A percentile compares a stretch with the other conserved stretches of the same genome.
These are phyloP conservation scores for Thelephora aurantiotincta DNA, from an alignment of 768 basidiomycete genomes.

Conservation along the genomic window DNA sequence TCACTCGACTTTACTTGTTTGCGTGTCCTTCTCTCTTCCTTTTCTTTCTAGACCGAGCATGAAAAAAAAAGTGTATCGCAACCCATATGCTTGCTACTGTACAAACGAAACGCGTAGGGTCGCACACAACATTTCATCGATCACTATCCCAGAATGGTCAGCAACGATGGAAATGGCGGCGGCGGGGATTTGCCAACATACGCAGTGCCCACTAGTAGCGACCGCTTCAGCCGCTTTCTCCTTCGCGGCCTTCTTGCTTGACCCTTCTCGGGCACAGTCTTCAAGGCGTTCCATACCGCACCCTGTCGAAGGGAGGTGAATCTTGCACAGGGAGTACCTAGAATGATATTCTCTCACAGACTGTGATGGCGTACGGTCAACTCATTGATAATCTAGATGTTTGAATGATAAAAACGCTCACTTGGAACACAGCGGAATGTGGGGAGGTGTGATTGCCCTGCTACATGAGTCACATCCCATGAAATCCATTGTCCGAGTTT, in stretches of 20 bases:
- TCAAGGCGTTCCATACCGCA: slow-evolving; percentile 6
- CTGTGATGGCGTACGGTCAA: too few relatives aligned
- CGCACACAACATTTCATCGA: too few relatives aligned
- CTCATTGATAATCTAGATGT: neutral
- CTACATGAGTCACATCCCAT: slow-evolving; percentile 8
- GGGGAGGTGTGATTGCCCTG: slow-evolving; percentile 10
- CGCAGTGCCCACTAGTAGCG: slow-evolving; percentile 14
- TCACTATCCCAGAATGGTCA: too few relatives aligned
- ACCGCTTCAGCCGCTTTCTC: slow-evolving; percentile 11
- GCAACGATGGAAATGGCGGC: too few relatives aligned
- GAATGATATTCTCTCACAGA: too few relatives aligned
- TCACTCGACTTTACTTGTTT: too few relatives aligned
- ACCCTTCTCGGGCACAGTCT: slow-evolving; percentile 6
- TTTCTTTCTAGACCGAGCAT: too few relatives aligned
- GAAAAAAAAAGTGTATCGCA: too few relatives aligned
- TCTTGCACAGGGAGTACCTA: too few relatives aligned
- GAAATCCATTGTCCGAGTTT: slow-evolving; percentile 6
- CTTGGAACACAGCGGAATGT: slow-evolving; percentile 9
- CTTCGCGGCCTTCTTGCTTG: slow-evolving; percentile 12
- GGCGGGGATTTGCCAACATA: neutral
- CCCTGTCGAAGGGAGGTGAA: slow-evolving; percentile 2
- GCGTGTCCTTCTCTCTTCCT: too few relatives aligned
- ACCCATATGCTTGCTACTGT: too few relatives aligned
- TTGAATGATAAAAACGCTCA: neutral
- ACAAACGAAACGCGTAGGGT: too few relatives aligned